A percentile compares a stretch with the other conserved stretches of the same genome.
Evolutionary conservation across 768 basidiomycete genomes (phyloP).

Genomic region (Rhizopogon rudus): DNA sequence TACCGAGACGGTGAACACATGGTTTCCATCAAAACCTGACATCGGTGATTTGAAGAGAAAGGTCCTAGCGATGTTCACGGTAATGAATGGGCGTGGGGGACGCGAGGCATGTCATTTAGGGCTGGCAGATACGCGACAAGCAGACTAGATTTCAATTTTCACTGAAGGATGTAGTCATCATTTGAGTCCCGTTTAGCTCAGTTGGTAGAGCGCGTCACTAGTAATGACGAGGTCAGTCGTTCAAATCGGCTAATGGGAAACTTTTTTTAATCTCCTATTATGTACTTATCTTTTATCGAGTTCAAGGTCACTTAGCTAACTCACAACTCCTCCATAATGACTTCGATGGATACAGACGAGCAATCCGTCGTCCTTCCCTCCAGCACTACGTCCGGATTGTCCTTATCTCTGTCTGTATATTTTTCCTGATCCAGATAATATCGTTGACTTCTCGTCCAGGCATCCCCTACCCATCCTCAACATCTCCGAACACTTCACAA

Average conservation of each 20-base stretch:
- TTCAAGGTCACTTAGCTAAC: too few species aligned
- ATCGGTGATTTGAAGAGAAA: conserved; percentile 32
- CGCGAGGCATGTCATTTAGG: conserved; percentile 17
- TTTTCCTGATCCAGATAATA: not conserved
- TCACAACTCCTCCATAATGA: conserved; percentile 24
- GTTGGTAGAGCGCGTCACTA: conserved; percentile 49
- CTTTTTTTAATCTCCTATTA: conserved; percentile 7
- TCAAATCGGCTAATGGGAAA: conserved; percentile 38
- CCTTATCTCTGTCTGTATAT: conserved; percentile 61
- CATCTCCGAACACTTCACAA: conserved; percentile 92
- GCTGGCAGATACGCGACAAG: conserved; percentile 23
- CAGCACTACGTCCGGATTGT: conserved; percentile 66
- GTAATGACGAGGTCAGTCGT: conserved; percentile 42
- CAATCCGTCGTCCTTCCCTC: conserved; percentile 69
- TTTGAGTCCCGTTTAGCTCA: conserved; percentile 36
- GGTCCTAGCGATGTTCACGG: not conserved
- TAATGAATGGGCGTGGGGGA: not conserved
- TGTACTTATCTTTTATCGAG: too few species aligned
- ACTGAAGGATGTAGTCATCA: too few species aligned
- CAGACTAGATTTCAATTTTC: too few species aligned
- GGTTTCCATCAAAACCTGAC: conserved; percentile 87
- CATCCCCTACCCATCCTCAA: conserved; percentile 96
- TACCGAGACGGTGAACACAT: conserved; percentile 76
- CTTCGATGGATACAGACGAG: conserved; percentile 76
- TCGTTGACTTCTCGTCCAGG: conserved; percentile 37